These are phyloP conservation scores for Hyphopichia fennica DNA, from an alignment of 1,139 yeast species.

Conservation along the genomic window DNA sequence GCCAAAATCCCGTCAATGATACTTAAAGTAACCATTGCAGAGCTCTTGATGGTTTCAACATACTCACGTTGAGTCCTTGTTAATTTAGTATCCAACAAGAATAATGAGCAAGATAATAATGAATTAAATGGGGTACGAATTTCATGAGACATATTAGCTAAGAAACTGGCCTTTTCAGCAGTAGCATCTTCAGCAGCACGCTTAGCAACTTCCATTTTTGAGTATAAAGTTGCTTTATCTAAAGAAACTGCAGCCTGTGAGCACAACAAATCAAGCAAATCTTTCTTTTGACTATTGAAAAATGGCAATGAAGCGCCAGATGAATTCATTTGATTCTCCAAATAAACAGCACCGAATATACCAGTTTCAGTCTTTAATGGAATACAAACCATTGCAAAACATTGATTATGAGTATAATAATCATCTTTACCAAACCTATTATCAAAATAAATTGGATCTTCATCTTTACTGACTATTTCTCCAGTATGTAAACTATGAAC, in stretches of 20 bases:
- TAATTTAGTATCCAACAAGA: slow-evolving; percentile 50
- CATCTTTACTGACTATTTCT: slow-evolving; percentile 34
- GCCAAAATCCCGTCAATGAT: slow-evolving; percentile 60
- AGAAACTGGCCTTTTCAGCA: slow-evolving; percentile 56
- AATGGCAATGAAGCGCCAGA: slow-evolving; percentile 11
- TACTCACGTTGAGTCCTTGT: slow-evolving; percentile 51
- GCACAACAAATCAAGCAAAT: slow-evolving; percentile 46
- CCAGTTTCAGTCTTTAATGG: slow-evolving; percentile 48
- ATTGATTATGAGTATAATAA: slow-evolving; percentile 37
- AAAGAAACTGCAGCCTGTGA: slow-evolving; percentile 57
- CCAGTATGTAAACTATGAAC: slow-evolving; percentile 43
- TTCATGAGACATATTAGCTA: slow-evolving; percentile 64
- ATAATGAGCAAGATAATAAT: slow-evolving; percentile 53
- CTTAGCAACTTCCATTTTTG: slow-evolving; percentile 54
- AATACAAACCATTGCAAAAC: slow-evolving; percentile 43
- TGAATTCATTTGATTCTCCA: slow-evolving; percentile 37
- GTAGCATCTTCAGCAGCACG: slow-evolving; percentile 61
- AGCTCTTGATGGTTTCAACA: slow-evolving; percentile 53
- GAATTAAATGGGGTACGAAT: slow-evolving; percentile 62
- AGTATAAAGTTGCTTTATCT: slow-evolving; percentile 48
- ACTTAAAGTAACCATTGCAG: slow-evolving; percentile 54
- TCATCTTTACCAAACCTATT: slow-evolving; percentile 37
- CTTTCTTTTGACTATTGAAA: slow-evolving; percentile 36
- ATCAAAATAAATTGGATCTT: slow-evolving; percentile 38
- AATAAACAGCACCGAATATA: slow-evolving; percentile 48